These are phyloP conservation scores for Colletotrichum sublineola DNA, from an alignment of 2,329 filamentous ascomycete species.

Conservation along the genomic window DNA sequence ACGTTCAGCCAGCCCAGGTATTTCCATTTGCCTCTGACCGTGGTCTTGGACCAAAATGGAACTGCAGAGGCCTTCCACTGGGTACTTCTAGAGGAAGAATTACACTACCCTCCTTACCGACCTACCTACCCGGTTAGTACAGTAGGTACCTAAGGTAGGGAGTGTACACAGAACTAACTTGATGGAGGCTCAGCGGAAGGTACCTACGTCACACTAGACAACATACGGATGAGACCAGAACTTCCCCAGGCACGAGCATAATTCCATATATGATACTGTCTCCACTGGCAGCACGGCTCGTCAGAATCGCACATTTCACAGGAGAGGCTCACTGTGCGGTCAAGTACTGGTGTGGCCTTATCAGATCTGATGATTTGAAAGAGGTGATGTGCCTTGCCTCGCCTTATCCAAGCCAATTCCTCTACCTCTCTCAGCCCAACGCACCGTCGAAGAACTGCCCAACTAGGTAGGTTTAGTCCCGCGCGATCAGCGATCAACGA, in stretches of 20 bases:
- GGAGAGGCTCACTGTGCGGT: neutral
- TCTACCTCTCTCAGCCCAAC: conserved; percentile 22
- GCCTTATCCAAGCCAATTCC: neutral
- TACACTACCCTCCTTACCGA: neutral
- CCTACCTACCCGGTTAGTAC: too few relatives aligned
- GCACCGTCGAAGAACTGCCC: conserved; percentile 35
- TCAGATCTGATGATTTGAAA: neutral
- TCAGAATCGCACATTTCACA: conserved; percentile 13
- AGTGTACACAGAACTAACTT: neutral
- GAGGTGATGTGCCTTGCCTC: neutral
- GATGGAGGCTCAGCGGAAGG: conserved; percentile 17
- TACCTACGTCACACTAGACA: conserved; percentile 30
- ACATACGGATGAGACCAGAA: conserved; percentile 31
- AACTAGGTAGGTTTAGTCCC: conserved; percentile 23
- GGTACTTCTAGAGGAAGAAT: conserved; percentile 9
- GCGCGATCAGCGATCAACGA: conserved; percentile 39
- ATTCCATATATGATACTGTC: conserved; percentile 10
- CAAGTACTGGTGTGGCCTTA: neutral
- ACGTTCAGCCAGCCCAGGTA: conserved; percentile 4
- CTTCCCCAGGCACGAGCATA: conserved; percentile 35
- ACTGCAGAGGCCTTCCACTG: conserved; percentile 7
- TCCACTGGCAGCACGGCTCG: conserved; percentile 23
- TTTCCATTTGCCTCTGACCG: conserved; percentile 6
- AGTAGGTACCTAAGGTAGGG: too few relatives aligned
- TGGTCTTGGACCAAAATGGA: conserved; percentile 7